Conservation (phyloP, 2,329 filamentous ascomycete genomes). For the Aspergillus ochraceoroseus region DNA sequence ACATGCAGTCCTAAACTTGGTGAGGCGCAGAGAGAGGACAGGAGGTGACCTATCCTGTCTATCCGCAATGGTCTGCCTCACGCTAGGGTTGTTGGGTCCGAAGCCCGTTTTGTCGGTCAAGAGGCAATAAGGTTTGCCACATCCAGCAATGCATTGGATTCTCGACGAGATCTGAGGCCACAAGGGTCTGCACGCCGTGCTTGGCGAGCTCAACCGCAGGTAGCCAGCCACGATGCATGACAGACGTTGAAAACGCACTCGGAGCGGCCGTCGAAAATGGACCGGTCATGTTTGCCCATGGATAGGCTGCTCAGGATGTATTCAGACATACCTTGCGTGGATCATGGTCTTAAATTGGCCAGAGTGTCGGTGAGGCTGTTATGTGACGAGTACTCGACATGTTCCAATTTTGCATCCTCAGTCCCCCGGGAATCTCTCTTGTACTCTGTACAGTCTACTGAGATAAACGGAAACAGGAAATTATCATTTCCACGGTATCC, state of each 20-base stretch:
- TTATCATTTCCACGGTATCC: too few relatives aligned
- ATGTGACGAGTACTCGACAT: constrained; percentile 10
- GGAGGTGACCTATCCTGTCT: background rate
- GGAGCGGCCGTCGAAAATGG: constrained; percentile 7
- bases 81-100: constrained; percentile 3
- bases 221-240: background rate
- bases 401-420: background rate
- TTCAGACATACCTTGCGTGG: constrained; percentile 5
- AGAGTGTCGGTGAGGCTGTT: constrained; percentile 14
- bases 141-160: background rate
- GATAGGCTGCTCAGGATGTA: background rate
- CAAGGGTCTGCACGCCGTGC: background rate
- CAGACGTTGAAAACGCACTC: constrained; percentile 4
- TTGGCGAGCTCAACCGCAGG: background rate
- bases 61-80: background rate
- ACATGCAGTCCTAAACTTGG: background rate
- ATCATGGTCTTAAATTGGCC: background rate
- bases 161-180: background rate
- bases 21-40: background rate
- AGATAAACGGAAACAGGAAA: too few relatives aligned
- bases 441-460: too few relatives aligned
- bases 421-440: too few relatives aligned
- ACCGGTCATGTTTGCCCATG: constrained; percentile 2
- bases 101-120: background rate
- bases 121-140: constrained; percentile 3